A percentile compares a stretch with the other conserved stretches of the same genome.
These are phyloP conservation scores for Mentha longifolia DNA, from an alignment of 257 asterid species.

Conservation along the genomic window DNA sequence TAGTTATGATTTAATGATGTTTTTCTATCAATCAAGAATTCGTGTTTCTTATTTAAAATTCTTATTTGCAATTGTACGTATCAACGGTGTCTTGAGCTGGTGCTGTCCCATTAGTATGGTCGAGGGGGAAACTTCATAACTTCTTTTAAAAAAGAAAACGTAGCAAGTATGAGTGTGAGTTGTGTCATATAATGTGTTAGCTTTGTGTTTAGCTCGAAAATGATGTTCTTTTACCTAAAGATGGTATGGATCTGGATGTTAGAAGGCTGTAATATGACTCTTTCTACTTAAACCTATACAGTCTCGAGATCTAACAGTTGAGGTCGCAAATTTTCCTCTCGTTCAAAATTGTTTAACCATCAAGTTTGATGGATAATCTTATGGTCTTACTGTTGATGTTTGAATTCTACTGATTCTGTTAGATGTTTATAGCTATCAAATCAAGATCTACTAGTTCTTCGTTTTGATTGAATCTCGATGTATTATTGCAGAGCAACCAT, in stretches of 20 bases:
- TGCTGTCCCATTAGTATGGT: background rate
- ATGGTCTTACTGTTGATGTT: background rate
- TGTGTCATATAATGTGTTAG: background rate
- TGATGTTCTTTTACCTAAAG: too few relatives aligned
- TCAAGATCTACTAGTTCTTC: conserved; percentile 12
- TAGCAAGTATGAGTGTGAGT: background rate
- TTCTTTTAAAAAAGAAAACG: background rate
- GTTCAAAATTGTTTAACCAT: background rate
- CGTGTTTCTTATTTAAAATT: background rate
- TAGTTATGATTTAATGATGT: background rate
- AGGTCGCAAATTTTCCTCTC: background rate
- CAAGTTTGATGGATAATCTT: background rate
- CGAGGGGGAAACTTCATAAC: background rate
- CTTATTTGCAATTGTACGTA: background rate
- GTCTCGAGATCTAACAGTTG: background rate
- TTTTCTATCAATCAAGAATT: background rate
- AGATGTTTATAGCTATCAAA: background rate
- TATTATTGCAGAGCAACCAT: conserved; percentile 56
- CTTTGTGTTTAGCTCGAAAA: too few relatives aligned
- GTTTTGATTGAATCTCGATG: conserved; percentile 19
- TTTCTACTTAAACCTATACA: background rate
- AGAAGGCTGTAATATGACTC: background rate
- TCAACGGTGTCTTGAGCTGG: background rate
- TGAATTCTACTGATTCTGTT: background rate
- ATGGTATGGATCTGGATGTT: background rate